phyloP scores from a whole-genome alignment of 2,329 filamentous ascomycete species.

The Cylindrodendrum hubeiense region DNA sequence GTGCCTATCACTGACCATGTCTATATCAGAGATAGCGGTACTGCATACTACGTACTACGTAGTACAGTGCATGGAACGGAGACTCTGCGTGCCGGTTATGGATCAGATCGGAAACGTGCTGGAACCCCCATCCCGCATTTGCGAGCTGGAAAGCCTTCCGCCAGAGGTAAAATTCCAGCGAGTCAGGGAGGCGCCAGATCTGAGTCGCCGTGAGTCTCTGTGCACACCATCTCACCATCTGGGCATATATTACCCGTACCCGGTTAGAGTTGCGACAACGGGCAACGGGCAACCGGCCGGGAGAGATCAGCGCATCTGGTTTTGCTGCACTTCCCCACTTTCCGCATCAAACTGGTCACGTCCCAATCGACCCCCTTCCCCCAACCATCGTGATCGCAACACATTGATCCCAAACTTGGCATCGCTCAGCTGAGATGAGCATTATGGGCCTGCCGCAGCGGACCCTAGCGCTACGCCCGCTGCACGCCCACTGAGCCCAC shows the following conservation, averaged over 20 bases:
- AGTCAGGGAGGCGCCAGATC: constrained; percentile 11
- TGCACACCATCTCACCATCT: constrained; percentile 1
- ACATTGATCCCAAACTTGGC: constrained; percentile 3
- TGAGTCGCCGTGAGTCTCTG: not conserved
- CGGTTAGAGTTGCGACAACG: constrained; percentile 19
- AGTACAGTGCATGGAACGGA: too few species aligned
- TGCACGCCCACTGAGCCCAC: not conserved
- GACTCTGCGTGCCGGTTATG: not conserved
- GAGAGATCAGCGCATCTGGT: not conserved
- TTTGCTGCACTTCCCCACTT: not conserved
- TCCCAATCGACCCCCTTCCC: not conserved
- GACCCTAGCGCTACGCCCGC: constrained; percentile 11
- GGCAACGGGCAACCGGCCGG: constrained; percentile 10
- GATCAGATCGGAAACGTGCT: not conserved
- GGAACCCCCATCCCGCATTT: not conserved
- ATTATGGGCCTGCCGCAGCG: not conserved
- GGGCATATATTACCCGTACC: not conserved
- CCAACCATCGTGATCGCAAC: not conserved
- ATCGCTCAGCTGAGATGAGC: not conserved
- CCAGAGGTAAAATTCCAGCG: constrained; percentile 10
- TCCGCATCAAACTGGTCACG: not conserved
- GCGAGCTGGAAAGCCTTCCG: not conserved
- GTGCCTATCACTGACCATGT: too few species aligned
- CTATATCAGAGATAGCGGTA: too few species aligned
- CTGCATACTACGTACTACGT: too few species aligned